Evolutionary conservation across 1,139 yeast species (phyloP).

Genomic region (Taphrina betulina): DNA sequence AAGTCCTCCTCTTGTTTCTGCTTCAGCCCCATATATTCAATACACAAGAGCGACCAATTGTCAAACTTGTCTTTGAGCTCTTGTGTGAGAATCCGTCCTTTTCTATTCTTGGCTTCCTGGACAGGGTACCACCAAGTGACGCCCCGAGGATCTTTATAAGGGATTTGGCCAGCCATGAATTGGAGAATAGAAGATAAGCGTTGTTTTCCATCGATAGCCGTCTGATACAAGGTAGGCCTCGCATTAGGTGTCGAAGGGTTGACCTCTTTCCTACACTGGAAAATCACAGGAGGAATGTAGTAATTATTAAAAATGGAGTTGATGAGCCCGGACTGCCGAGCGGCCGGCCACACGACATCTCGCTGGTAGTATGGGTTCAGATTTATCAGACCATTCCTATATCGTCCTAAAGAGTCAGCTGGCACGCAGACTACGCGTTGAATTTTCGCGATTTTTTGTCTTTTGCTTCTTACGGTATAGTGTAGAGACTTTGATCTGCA

Average conservation of each 20-base stretch:
- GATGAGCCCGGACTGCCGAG: slow-evolving; percentile 37
- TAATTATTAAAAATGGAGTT: slow-evolving; percentile 22
- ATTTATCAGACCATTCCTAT: slow-evolving; percentile 7
- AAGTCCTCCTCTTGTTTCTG: slow-evolving; percentile 29
- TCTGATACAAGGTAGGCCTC: slow-evolving; percentile 5
- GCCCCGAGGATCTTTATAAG: slow-evolving; percentile 12
- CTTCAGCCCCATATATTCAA: slow-evolving; percentile 22
- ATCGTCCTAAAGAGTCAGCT: too few species aligned
- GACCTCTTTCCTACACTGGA: not conserved
- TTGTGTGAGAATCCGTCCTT: slow-evolving; percentile 12
- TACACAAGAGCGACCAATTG: slow-evolving; percentile 11
- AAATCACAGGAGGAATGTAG: slow-evolving; percentile 32
- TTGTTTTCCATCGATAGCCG: slow-evolving; percentile 31
- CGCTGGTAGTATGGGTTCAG: slow-evolving; percentile 13
- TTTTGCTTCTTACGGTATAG: slow-evolving; percentile 1
- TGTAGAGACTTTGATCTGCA: slow-evolving; percentile 9
- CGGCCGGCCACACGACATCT: slow-evolving; percentile 14
- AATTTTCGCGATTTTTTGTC: too few species aligned
- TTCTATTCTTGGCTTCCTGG: not conserved
- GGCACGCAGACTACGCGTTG: too few species aligned
- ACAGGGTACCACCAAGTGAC: slow-evolving; percentile 21
- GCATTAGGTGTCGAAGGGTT: slow-evolving; percentile 6
- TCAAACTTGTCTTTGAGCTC: slow-evolving; percentile 19
- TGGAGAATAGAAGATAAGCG: slow-evolving; percentile 22
- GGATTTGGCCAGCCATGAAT: slow-evolving; percentile 29